phyloP scores from a whole-genome alignment of 129 eudicot genomes.

The Tagetes erecta region DNA sequence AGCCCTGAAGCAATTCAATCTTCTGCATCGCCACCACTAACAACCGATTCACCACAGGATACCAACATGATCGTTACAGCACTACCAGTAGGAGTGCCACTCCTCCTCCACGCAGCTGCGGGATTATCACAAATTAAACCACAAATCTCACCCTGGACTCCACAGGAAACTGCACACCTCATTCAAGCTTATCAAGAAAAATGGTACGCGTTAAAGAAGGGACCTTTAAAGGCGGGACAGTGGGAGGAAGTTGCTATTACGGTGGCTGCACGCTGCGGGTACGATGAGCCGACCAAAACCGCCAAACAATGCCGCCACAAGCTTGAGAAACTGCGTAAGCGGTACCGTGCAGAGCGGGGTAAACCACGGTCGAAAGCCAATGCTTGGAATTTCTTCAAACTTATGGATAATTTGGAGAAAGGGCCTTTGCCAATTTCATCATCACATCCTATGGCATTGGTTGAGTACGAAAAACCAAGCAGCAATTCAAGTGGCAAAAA shows the following conservation, averaged over 20 bases:
- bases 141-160: conserved; percentile 68
- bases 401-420: conserved; percentile 74
- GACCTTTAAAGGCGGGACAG: conserved; percentile 77
- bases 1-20: conserved; percentile 16
- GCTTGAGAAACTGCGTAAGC: conserved; percentile 85
- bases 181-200: conserved; percentile 86
- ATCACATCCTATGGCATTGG: conserved; percentile 41
- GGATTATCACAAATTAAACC: conserved; percentile 38
- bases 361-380: conserved; percentile 51
- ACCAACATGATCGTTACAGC: neutral
- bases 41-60: conserved; percentile 15
- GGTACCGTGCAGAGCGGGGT: conserved; percentile 68
- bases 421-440: conserved; percentile 70
- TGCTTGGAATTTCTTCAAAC: conserved; percentile 65
- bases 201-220: conserved; percentile 85
- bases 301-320: conserved; percentile 96
- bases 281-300: conserved; percentile 67
- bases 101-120: conserved; percentile 4
- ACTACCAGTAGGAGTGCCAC: conserved; percentile 31
- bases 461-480: conserved; percentile 31
- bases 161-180: conserved; percentile 70
- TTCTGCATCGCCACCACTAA: conserved; percentile 26
- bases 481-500: conserved; percentile 30
- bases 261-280: conserved; percentile 79
- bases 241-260: conserved; percentile 88